A percentile compares a stretch with the other conserved stretches of the same genome.
phyloP scores from a whole-genome alignment of 2,329 filamentous ascomycete genomes.

The Hymenotorrendiella dingleyae region DNA sequence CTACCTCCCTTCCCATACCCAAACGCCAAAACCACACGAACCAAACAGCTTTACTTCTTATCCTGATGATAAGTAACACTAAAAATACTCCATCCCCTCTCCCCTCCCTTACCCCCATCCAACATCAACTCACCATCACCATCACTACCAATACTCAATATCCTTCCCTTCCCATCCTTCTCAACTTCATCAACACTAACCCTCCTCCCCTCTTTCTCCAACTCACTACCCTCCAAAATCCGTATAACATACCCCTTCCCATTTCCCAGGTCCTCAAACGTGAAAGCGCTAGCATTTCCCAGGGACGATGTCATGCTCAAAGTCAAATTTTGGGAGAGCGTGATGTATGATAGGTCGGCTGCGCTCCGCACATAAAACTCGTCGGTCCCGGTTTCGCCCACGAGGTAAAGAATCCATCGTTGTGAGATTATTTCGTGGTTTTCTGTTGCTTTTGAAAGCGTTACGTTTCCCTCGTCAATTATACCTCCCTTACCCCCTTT shows the following conservation, averaged over 20 bases:
- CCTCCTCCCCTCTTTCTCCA: background rate
- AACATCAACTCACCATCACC: background rate
- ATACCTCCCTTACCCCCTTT: too few species aligned
- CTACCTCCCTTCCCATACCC: background rate
- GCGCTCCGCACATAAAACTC: conserved; percentile 35
- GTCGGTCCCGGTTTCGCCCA: conserved; percentile 22
- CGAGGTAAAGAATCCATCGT: conserved; percentile 44
- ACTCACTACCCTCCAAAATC: background rate
- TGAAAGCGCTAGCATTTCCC: conserved; percentile 6
- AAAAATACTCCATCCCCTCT: background rate
- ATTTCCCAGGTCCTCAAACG: conserved; percentile 9
- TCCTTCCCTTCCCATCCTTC: background rate
- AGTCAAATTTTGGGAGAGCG: conserved; percentile 4
- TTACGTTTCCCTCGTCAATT: conserved; percentile 3
- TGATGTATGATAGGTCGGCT: conserved; percentile 34
- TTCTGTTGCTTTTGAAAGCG: conserved; percentile 23
- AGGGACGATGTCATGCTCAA: background rate
- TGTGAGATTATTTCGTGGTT: conserved; percentile 37
- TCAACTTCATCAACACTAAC: too few species aligned
- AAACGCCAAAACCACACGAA: background rate
- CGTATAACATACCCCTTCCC: conserved; percentile 7
- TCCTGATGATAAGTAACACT: conserved; percentile 3
- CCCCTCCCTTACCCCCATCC: background rate
- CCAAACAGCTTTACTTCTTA: too few species aligned
- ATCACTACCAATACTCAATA: background rate